Evolutionary conservation across 2,329 filamentous ascomycete species (phyloP), one percentile per base, ranked within the genome.

Genomic region (Corniculantispora saksenae): DNA sequence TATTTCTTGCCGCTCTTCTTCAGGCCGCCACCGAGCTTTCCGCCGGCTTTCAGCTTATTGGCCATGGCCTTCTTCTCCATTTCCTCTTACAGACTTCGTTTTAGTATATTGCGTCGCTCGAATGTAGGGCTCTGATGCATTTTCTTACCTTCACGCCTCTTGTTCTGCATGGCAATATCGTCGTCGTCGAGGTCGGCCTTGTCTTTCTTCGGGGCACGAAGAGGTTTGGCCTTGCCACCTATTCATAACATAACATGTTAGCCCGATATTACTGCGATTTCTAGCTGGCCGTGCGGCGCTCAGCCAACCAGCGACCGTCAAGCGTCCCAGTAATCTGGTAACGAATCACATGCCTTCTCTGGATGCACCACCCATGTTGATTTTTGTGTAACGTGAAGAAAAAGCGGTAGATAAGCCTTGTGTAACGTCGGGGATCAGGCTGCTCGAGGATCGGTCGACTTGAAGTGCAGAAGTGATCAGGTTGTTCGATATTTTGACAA

Each of bases 1-100:
- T 85, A 97, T 89, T 97, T 97, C 91, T 97, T 97, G 80, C 93
- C 94, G 68, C 91, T 95, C 88, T 97, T 97, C 89, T 97, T 97
- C 50, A 53, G 25, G 21, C 25, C 19, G 27, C 7, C 48, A 51
- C 48, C 48, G 5, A 51, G 48, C 13, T 51, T 51, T 25, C 13
- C 15, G 23, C 48, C 48, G 21, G 7, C 23, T 10, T 21, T 29
- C 13, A 38, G 5, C 29, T 25, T 15, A 29, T 10, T 29, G 27
- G 51, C 27, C 10, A 12, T 8, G 21, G 48, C 48, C 48, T 51
- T 25, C n/a, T 27, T 27, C 21, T n/a, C n/a, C n/a, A n/a, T n/a
- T n/a, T n/a, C n/a, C n/a, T n/a, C n/a, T n/a, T n/a, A n/a, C n/a
- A n/a, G n/a, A n/a, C n/a, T n/a, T n/a, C n/a, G n/a, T n/a, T n/a